Evolutionary conservation across 2,329 filamentous ascomycete genomes (phyloP), one percentile per base, ranked within the genome.

Genomic region (Pseudopyricularia javanii): DNA sequence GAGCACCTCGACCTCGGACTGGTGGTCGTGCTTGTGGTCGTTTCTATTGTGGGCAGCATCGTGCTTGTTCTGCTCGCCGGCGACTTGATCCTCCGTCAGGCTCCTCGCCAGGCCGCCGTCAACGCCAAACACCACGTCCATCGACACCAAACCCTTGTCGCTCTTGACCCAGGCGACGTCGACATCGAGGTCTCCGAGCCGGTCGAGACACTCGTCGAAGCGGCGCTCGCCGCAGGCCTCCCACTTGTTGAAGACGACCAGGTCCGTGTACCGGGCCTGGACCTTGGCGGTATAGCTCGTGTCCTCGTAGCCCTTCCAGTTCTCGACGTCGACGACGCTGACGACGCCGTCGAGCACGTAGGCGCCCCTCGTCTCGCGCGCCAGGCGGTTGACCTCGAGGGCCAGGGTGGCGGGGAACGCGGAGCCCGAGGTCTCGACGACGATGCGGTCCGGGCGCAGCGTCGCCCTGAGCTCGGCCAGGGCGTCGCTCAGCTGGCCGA

Each of bases 171-270:
- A 88, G 11, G 90, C 85, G 26, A 83, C 77, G 40, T 93, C 84
- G 4, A 93, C 76, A 59, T 93, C 88, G 57, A 95, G 68, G 63
- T 91, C 89, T 1, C 88, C 85, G 7, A 95, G 74, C 12, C 85
- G 75, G 64, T 95, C 90, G 50, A 91, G 68, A 55, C 85, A 88
- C 43, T 86, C 75, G 61, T 95, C 90, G 55, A 91, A 83, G 50
- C 82, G 74, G 55, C 83, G 71, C 71, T 95, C 89, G 51, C 78
- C 76, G 9, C 85, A 85, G 6, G 67, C 62, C 69, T 96, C 91
- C 87, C 89, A 95, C 71, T 96, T 96, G 67, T 95, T 96, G 61
- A 95, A 85, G 15, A 96, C 82, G 56, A 96, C 85, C 56, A 96
- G 66, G 68, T 96, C 91, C 11, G 91, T 96, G 66, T 94, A 95